Percentiles rank a stretch among this genome's conserved stretches.
phyloP scores from a whole-genome alignment of 441 rosid genomes.

The Bruguiera hainesii region DNA sequence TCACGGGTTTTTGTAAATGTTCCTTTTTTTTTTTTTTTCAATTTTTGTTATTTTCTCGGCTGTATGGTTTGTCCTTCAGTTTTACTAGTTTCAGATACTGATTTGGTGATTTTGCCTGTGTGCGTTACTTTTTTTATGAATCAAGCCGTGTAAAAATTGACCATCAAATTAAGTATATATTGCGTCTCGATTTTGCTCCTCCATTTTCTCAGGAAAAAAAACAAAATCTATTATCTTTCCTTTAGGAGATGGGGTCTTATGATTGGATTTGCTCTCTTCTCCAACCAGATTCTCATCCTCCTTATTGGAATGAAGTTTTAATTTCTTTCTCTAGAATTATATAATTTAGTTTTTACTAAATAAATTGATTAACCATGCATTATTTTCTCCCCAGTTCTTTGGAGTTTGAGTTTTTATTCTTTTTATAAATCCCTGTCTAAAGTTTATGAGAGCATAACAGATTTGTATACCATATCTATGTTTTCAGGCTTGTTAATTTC shows the following conservation, averaged over 20 bases:
- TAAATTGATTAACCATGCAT: conserved; percentile 7
- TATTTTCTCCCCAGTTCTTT: background rate
- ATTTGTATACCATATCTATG: conserved; percentile 1
- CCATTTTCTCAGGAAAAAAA: background rate
- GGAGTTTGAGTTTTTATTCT: background rate
- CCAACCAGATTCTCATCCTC: conserved; percentile 19
- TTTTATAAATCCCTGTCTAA: background rate
- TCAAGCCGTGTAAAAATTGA: background rate
- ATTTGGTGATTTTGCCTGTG: background rate
- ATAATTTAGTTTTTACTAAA: conserved; percentile 8
- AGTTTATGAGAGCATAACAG: background rate
- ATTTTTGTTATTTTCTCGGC: background rate
- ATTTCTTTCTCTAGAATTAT: conserved; percentile 7
- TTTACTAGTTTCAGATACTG: background rate
- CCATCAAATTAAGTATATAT: conserved; percentile 7
- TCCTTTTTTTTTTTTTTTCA: conserved; percentile 5
- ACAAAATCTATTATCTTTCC: background rate
- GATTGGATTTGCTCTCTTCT: conserved; percentile 6
- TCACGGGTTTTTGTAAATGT: conserved; percentile 12
- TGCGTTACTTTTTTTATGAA: conserved; percentile 7
- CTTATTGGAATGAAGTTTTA: conserved; percentile 7
- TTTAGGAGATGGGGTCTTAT: conserved; percentile 19
- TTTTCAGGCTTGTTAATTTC: conserved; percentile 5
- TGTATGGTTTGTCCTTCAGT: background rate
- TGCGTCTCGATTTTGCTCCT: background rate